phyloP scores from a whole-genome alignment of 225 moss, liverwort and hornwort genomes.

The Straminergon stramineum region DNA sequence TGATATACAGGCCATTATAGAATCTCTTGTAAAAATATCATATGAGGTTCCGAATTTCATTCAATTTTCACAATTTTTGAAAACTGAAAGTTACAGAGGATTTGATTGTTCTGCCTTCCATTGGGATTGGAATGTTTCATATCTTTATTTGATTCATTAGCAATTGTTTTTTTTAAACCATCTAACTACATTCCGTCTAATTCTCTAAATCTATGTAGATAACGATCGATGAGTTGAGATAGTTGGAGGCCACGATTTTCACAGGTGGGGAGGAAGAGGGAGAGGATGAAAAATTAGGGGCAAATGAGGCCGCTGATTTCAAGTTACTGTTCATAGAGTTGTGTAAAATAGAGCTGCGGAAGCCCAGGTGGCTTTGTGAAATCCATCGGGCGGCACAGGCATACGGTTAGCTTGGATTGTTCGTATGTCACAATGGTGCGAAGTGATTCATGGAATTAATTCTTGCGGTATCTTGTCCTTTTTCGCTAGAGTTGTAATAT shows the following conservation, averaged over 20 bases:
- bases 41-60: no score
- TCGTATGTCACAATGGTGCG: not conserved
- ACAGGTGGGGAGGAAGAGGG: not conserved
- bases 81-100: no score
- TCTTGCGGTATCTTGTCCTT: not conserved
- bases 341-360: not conserved
- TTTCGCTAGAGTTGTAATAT: not conserved
- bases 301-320: not conserved
- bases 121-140: no score
- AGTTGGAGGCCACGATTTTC: not conserved
- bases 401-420: not conserved
- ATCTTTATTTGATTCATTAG: no score
- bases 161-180: no score
- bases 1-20: no score
- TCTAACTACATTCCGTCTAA: not conserved
- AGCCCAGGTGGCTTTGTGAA: not conserved
- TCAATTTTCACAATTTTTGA: no score
- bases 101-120: no score
- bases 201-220: conserved; percentile 11
- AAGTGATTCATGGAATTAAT: not conserved
- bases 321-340: not conserved
- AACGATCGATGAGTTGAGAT: conserved; percentile 12
- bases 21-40: no score
- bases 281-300: not conserved
- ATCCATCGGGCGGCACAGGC: not conserved